phyloP scores from a whole-genome alignment of 768 basidiomycete species.

The Scleroderma bovista region DNA sequence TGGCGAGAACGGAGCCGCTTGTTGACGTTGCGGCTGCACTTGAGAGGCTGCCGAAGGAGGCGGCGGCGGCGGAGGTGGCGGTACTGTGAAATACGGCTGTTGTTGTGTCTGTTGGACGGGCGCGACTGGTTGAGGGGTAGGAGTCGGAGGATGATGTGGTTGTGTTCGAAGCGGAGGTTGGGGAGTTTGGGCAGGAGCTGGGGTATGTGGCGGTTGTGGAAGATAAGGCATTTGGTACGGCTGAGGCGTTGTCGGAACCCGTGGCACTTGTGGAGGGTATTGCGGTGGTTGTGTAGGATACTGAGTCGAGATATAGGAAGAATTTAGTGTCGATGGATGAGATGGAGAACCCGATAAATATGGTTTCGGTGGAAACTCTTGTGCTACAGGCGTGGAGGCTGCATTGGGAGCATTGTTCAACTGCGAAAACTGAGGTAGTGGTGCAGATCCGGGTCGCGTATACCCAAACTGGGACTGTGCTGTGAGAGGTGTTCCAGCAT shows the following conservation, averaged over 20 bases:
- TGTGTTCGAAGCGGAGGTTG: slow-evolving; percentile 10
- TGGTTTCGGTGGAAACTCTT: neutral
- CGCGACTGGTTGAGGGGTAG: slow-evolving; percentile 14
- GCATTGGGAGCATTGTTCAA: neutral
- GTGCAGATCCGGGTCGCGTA: neutral
- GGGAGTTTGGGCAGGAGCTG: slow-evolving; percentile 5
- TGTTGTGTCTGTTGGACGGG: slow-evolving; percentile 15
- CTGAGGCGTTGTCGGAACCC: slow-evolving; percentile 9
- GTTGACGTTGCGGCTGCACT: neutral
- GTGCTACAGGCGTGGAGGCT: neutral
- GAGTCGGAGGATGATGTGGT: slow-evolving; percentile 8
- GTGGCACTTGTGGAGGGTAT: slow-evolving; percentile 10
- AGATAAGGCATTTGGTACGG: slow-evolving; percentile 12
- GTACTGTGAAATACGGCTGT: slow-evolving; percentile 11
- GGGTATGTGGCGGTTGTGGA: slow-evolving; percentile 1
- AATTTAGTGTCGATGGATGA: slow-evolving; percentile 5
- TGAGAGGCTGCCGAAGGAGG: neutral
- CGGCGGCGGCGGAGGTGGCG: slow-evolving; percentile 15
- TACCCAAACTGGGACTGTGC: neutral
- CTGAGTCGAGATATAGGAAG: neutral
- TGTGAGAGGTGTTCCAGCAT: neutral
- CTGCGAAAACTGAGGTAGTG: slow-evolving; percentile 3
- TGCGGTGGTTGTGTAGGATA: slow-evolving; percentile 10
- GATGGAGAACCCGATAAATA: slow-evolving; percentile 3
- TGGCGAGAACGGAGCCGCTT: neutral